Base-by-base conservation (phyloP, 1,284 basidiomycete genomes). In the Malassezia sp. region DNA sequence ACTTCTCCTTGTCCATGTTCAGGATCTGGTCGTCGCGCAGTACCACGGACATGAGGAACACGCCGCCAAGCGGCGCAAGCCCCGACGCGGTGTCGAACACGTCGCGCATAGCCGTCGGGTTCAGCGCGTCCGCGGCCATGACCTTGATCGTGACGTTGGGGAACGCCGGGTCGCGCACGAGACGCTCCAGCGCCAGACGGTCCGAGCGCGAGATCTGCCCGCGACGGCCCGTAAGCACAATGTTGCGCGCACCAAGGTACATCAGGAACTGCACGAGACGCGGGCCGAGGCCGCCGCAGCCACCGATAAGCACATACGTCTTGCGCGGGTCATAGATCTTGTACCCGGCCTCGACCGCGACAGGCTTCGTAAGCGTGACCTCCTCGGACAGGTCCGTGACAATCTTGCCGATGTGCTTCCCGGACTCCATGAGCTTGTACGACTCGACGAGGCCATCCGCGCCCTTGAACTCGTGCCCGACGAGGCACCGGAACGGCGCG, bases 251-350 rank as follows among this genome's bases (percentile, higher is more conserved):
- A 18, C 52, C 52, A 6, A 37, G 36, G 36, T 50, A 38, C 28
- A 50, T 50, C 5, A 53, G 27, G 42, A 45, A 43, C 24, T 40
- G 37, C 40, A 32, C 42, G 7, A 53, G 46, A 35, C 52, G 47
- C 8, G 52, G 47, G 14, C 52, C 52, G 17, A 53, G 52, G 45
- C 52, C 52, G 52, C 52, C 52, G 33, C 52, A 53, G 36, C 52
- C 52, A 47, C 52, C 52, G 23, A 53, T 24, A 14, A 53, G 52
- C 23, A 53, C 49, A 26, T 45, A 53, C 23, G 42, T 14, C 42
- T 49, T 51, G 38, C 38, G 35, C 7, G 52, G 52, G 35, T 53
- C 52, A 37, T 41, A 53, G 18, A 45, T 12, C 38, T 50, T 44
- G 42, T 37, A 43, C 18, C 24, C 40, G 28, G 22, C 22, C 39